Conservation (phyloP, 768 basidiomycete genomes). For the Rubroboletus pulcherrimus region DNA sequence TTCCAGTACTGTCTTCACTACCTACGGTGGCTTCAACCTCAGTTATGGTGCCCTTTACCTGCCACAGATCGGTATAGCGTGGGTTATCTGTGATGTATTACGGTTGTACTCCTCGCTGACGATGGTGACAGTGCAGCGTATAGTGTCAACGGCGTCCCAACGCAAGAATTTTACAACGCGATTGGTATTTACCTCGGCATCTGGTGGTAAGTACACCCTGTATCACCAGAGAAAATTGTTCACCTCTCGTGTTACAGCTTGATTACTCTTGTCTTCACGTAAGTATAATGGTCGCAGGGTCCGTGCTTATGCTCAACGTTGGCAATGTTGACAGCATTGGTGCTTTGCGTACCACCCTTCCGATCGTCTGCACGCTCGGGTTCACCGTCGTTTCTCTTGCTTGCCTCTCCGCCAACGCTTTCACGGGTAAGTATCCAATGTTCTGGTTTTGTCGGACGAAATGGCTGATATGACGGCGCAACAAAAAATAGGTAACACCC, state of each 20-base stretch:
- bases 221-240: not conserved
- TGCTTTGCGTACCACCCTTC: constrained; percentile 25
- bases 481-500: constrained; percentile 14
- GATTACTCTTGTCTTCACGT: constrained; percentile 26
- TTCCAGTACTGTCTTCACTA: constrained; percentile 25
- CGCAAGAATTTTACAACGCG: constrained; percentile 22
- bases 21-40: constrained; percentile 30
- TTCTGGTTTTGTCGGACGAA: not conserved
- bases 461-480: not conserved
- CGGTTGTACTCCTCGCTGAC: not conserved
- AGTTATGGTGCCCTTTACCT: constrained; percentile 28
- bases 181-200: constrained; percentile 28
- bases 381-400: constrained; percentile 23
- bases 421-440: constrained; percentile 20
- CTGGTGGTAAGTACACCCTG: constrained; percentile 19
- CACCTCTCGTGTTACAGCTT: constrained; percentile 8
- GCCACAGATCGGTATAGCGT: constrained; percentile 27
- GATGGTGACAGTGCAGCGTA: constrained; percentile 18
- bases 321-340: constrained; percentile 14
- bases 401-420: constrained; percentile 25
- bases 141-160: constrained; percentile 22
- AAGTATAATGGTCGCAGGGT: not conserved
- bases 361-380: constrained; percentile 20
- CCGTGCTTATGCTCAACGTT: not conserved
- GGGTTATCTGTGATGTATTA: constrained; percentile 1